A percentile compares a stretch with the other conserved stretches of the same genome.
Evolutionary conservation across 179 eudicot genomes (phyloP).

Genomic region (Beta macrorhiza): DNA sequence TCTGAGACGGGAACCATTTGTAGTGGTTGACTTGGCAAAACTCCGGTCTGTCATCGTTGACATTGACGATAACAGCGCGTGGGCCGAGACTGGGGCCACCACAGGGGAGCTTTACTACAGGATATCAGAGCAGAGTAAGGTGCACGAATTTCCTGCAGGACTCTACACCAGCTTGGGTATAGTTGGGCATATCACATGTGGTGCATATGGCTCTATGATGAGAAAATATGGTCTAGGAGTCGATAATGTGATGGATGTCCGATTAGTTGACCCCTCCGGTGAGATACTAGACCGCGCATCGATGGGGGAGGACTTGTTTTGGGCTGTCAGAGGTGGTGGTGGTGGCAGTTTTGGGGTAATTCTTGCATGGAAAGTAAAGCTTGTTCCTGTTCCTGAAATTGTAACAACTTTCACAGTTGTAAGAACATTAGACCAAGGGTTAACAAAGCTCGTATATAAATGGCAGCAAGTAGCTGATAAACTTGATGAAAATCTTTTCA

Average conservation of each 20-base stretch:
- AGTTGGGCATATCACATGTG: conserved; percentile 53
- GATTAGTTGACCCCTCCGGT: conserved; percentile 40
- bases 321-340: conserved; percentile 49
- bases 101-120: conserved; percentile 40
- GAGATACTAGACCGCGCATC: conserved; percentile 31
- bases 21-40: conserved; percentile 37
- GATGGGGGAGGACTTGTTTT: conserved; percentile 57
- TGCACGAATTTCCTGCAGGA: conserved; percentile 54
- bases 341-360: conserved; percentile 57
- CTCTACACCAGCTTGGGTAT: conserved; percentile 45
- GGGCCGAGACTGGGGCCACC: conserved; percentile 52
- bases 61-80: conserved; percentile 33
- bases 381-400: conserved; percentile 46
- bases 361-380: conserved; percentile 49
- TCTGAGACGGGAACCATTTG: conserved; percentile 41
- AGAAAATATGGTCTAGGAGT: conserved; percentile 58
- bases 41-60: conserved; percentile 42
- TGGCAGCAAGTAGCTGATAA: conserved; percentile 61
- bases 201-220: conserved; percentile 50
- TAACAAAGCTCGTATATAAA: conserved; percentile 43
- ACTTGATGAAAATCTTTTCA: conserved; percentile 55
- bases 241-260: conserved; percentile 56
- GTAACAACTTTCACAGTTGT: conserved; percentile 44
- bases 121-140: conserved; percentile 36
- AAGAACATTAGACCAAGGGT: conserved; percentile 46